Base-by-base conservation (phyloP, 768 basidiomycete species). In the Boletus rex-veris region DNA sequence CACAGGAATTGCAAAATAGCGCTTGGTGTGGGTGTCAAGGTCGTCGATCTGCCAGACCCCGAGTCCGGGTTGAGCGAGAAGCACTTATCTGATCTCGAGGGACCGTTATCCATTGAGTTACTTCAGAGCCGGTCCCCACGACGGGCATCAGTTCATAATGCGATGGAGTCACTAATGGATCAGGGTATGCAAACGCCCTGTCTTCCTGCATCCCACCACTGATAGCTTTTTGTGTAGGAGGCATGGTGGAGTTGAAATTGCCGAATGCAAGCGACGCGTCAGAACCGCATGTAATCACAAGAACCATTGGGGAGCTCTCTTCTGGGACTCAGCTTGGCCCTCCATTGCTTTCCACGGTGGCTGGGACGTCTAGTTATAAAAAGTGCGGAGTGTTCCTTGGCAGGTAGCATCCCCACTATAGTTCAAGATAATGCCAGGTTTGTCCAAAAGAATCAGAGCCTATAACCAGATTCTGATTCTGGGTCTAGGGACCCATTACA, bases 161-260 rank as follows among this genome's bases (percentile, higher is more conserved):
- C 79, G 0, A 74, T 88, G 72, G 82, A 85, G 50, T 77, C 79
- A 46, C 74, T 86, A 11, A 86, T 87, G 85, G 84, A 88, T 54
- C 78, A 83, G 63, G 81, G 79, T 78, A 56, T 21, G 64, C 50
- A 7, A n/a, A 33, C 30, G 5, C 4, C 21, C 40, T 26, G 1
- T n/a, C 42, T 55, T 24, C 35, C 19, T 38, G 16, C 28, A 41
- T 18, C 16, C 5, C 26, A 46, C 16, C 11, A 24, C 39, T 59
- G 41, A 63, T 21, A 5, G 3, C 4, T 10, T 36, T 44, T 41
- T 30, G 41, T 36, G 39, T 30, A 85, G 83, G 80, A 24, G 82
- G 83, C 3, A 73, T 80, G 36, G 80, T 85, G 15, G 84, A 86
- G 64, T 65, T 84, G 46, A 75, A 76, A 45, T 62, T 83, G 38